Base-by-base conservation (phyloP, 2,329 filamentous ascomycete species). In the Colletotrichum scovillei region DNA sequence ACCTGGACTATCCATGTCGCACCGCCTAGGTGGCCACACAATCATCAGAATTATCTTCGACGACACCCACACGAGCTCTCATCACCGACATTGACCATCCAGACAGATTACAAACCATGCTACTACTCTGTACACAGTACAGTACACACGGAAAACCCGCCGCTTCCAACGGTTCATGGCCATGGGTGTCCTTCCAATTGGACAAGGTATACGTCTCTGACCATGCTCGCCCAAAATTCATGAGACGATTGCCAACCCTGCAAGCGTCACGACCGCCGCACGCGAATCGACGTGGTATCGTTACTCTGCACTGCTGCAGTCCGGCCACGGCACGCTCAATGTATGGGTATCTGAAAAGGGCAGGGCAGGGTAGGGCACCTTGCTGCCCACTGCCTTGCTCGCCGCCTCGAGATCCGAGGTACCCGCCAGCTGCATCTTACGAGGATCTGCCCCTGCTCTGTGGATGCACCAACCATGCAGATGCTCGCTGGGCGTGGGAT, bases 381-480 rank as follows among this genome's bases (percentile, higher is more conserved):
- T 72, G 66, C 53, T 69, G 70, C 60, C 57, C 57, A 24, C 32
- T 52, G 24, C 19, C 52, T 32, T 67, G 58, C 65, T 53, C 53
- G 65, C 59, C 66, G 69, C 69, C 32, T 69, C 70, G 53, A 69
- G 59, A 73, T 73, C 70, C 70, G 70, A 73, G 66, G 70, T 62
- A 70, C 66, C 70, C 70, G 70, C 70, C 66, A 64, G 70, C 60
- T 73, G 67, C 67, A 70, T 30, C 59, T 60, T 60, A 38, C 55
- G 67, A 73, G 70, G 67, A 65, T 65, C 38, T 28, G 56, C 70
- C 65, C 70, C 60, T 73, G 70, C 46, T 60, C 46, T 38, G n/a
- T 38, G 60, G 55, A 64, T 38, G 66, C 70, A 70, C 58, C 70
- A 65, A 49, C 52, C 42, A 64, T 64, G 53, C 69, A 60, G 42